Evolutionary conservation across 306 rosid species (phyloP), one percentile per base, ranked within the genome.

Genomic region (Lablab purpureus): DNA sequence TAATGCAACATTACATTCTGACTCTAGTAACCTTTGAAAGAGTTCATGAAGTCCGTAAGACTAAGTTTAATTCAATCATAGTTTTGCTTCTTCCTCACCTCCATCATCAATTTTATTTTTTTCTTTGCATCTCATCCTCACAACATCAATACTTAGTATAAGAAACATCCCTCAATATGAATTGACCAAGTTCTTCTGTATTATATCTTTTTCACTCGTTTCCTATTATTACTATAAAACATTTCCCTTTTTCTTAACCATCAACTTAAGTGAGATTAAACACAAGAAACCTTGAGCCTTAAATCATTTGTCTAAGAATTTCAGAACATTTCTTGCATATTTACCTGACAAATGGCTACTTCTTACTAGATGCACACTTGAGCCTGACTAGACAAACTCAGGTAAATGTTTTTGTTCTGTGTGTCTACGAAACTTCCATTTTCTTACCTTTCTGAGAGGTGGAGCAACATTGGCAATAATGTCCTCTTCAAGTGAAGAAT

Each of bases 401-500:
- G 30, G 37, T 32, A 40, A 64, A 62, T 23, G 59, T 11, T 86
- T 74, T 15, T 56, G 52, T 67, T 43, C 50, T 17, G 14, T 32
- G 37, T 70, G 46, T 52, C 41, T 32, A 28, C 28, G 82, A 69
- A 49, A 75, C 36, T 37, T 51, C n/a, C 27, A 73, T 63, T 47
- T 34, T 52, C 59, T 68, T 88, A 96, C 99, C 94, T 93, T 90
- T 84, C 82, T 82, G 72, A 89, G 84, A n/a, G 97, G 90, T 32
- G 60, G 67, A 76, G 91, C 51, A 77, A 93, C 84, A 15, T 77
- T 60, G n/a, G 90, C 79, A 67, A 76, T 71, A 80, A 96, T 89
- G 67, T 93, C 98, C 83, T 96, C 99, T 83, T 96, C 99, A 23
- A 96, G 89, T 0, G 99, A 91, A 77, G 89, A 83, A 68, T 91